A percentile compares a stretch with the other conserved stretches of the same genome.
Conservation (phyloP, 331 rosid genomes). For the Pyrus hybrid region DNA sequence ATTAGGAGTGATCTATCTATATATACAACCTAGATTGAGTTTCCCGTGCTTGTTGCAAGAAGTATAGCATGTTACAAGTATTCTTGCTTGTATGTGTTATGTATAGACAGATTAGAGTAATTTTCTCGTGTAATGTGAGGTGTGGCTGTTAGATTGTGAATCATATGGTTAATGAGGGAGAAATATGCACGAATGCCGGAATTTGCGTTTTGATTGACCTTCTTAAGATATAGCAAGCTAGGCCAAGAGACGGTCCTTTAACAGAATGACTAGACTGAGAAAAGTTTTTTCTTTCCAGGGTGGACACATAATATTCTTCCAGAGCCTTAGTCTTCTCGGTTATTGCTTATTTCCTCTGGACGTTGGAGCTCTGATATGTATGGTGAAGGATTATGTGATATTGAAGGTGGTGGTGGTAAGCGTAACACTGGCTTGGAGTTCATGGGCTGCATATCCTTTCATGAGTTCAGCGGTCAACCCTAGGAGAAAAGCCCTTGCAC, state of each 20-base stretch:
- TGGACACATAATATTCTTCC: conserved; percentile 94
- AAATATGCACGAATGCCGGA: neutral
- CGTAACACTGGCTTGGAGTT: conserved; percentile 92
- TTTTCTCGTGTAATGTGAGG: neutral
- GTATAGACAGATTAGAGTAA: neutral
- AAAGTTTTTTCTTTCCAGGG: conserved; percentile 45
- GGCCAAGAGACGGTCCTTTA: neutral
- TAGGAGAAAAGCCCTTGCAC: conserved; percentile 97
- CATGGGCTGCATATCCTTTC: conserved; percentile 99
- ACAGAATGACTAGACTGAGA: no score
- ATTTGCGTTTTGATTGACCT: neutral
- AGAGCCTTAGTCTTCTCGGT: conserved; percentile 92
- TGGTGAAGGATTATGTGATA: conserved; percentile 77
- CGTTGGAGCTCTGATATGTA: conserved; percentile 81
- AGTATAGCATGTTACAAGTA: neutral
- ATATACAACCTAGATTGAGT: no score
- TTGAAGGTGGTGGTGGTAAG: conserved; percentile 68
- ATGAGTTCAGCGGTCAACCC: conserved; percentile 99
- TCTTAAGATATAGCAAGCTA: neutral
- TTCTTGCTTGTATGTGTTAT: neutral
- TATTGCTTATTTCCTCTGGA: conserved; percentile 95
- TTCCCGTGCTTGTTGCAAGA: neutral
- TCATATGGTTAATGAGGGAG: neutral
- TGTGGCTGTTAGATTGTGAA: neutral
- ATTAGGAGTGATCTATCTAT: neutral